Conservation (phyloP, 2,329 filamentous ascomycete genomes). For the Nemania sp. region DNA sequence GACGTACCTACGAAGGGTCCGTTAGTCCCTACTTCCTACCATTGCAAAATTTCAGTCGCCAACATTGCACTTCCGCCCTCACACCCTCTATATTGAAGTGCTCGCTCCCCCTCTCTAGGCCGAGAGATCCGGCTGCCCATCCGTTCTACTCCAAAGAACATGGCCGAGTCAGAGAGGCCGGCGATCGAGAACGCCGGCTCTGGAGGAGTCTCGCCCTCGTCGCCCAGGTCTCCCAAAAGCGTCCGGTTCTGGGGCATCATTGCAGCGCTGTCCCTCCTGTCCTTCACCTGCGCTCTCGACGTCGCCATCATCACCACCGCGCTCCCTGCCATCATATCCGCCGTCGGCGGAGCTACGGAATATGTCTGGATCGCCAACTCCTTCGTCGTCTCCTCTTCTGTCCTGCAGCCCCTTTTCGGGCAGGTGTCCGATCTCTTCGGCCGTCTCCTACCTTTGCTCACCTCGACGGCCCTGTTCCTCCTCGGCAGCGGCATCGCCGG, state of each 20-base stretch:
- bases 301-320: background rate
- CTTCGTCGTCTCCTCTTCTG: constrained; percentile 35
- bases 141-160: too few species aligned
- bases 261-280: background rate
- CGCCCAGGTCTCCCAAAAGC: background rate
- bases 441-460: constrained; percentile 42
- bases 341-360: background rate
- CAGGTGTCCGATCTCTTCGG: constrained; percentile 53
- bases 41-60: too few species aligned
- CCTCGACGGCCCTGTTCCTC: constrained; percentile 47
- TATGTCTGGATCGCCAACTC: constrained; percentile 28
- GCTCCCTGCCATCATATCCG: background rate
- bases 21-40: too few species aligned
- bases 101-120: too few species aligned
- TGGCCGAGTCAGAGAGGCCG: too few species aligned
- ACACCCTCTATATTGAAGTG: too few species aligned
- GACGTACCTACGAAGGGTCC: too few species aligned
- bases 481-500: constrained; percentile 52
- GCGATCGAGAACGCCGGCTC: too few species aligned
- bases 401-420: constrained; percentile 50
- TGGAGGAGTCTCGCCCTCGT: too few species aligned
- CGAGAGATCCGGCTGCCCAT: too few species aligned
- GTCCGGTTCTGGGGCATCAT: background rate
- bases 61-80: too few species aligned
- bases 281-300: background rate